phyloP scores from a whole-genome alignment of 169 alveolate species.

The Neospora caninum region DNA sequence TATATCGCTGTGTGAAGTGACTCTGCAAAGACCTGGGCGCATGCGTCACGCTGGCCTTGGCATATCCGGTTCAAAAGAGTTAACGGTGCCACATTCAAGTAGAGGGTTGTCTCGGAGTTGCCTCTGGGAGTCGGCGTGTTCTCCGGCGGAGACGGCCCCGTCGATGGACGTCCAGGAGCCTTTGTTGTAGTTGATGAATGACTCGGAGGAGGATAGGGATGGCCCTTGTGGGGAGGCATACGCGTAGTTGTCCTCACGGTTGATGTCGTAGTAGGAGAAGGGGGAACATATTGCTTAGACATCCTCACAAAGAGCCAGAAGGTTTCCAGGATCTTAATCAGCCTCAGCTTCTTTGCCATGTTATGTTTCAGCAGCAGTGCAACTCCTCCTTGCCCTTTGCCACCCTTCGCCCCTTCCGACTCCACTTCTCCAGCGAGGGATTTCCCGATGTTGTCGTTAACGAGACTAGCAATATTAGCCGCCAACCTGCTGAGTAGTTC shows the following conservation, averaged over 20 bases:
- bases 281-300: background rate
- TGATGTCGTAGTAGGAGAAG: background rate
- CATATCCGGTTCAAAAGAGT: conserved; percentile 1
- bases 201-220: conserved; percentile 2
- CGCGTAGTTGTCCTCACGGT: background rate
- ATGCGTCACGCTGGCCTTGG: conserved; percentile 25
- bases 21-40: conserved; percentile 8
- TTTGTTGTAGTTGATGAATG: background rate
- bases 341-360: conserved; percentile 20
- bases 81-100: conserved; percentile 4
- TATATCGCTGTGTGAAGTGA: background rate
- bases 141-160: background rate
- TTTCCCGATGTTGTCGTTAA: background rate
- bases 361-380: background rate
- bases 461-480: background rate
- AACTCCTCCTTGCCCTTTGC: background rate
- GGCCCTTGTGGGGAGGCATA: background rate
- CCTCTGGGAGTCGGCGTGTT: background rate
- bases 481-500: background rate
- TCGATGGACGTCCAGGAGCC: background rate
- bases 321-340: background rate
- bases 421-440: background rate
- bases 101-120: background rate
- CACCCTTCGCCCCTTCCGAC: background rate
- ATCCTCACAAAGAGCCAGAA: background rate